These are phyloP conservation scores for Hibiscus tridactylites DNA, from an alignment of 345 rosid species.

Conservation along the genomic window DNA sequence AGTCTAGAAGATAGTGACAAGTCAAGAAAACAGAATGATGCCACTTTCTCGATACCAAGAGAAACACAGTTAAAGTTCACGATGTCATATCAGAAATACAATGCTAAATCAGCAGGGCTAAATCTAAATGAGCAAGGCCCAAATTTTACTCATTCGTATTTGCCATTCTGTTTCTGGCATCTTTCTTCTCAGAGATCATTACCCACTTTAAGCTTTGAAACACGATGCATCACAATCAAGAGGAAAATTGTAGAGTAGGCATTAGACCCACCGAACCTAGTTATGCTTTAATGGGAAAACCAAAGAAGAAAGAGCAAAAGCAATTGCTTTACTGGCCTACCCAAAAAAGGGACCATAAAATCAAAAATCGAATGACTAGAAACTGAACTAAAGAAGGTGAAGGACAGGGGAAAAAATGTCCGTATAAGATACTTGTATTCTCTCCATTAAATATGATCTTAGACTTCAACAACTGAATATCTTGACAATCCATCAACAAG, in stretches of 20 bases:
- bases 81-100: too few species aligned
- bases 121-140: neutral
- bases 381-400: neutral
- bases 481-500: neutral
- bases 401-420: neutral
- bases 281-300: neutral
- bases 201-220: neutral
- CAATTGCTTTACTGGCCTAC: neutral
- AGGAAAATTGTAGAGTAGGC: neutral
- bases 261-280: neutral
- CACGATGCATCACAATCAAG: neutral
- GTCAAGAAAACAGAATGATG: too few species aligned
- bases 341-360: neutral
- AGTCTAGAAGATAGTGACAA: neutral
- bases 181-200: neutral
- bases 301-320: neutral
- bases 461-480: neutral
- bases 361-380: neutral
- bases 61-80: too few species aligned
- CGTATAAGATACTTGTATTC: neutral
- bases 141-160: neutral
- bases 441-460: neutral
- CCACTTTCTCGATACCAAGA: too few species aligned
- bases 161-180: neutral
- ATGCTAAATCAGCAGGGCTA: too few species aligned